These are phyloP conservation scores for Starmerella vaccinii DNA, from an alignment of 805 yeast species.

Conservation along the genomic window DNA sequence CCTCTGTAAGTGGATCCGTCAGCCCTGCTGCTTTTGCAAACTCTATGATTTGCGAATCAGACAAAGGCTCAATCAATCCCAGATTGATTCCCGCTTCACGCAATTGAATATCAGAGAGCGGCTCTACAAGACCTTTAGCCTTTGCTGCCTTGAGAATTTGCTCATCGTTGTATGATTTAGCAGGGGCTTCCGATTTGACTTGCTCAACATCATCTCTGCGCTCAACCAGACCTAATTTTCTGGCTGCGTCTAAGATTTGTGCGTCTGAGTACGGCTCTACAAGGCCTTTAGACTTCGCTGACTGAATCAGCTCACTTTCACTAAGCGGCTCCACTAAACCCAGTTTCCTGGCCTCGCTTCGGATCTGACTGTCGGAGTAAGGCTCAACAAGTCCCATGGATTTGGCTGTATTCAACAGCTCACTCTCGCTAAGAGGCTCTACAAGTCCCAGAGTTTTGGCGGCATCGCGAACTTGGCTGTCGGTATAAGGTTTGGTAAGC, in stretches of 20 bases:
- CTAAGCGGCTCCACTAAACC: constrained; percentile 7
- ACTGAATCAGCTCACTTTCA: constrained; percentile 9
- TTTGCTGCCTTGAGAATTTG: too few relatives aligned
- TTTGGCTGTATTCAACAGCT: constrained; percentile 16
- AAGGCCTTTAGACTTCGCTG: constrained; percentile 21
- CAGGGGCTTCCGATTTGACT: too few relatives aligned
- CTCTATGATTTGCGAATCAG: constrained; percentile 8
- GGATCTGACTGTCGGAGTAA: constrained; percentile 4
- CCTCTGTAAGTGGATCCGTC: constrained; percentile 3
- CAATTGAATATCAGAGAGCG: constrained; percentile 7
- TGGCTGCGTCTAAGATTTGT: constrained; percentile 2
- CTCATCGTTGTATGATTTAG: too few relatives aligned
- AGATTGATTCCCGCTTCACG: neutral
- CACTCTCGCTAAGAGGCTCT: neutral
- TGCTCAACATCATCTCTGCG: neutral
- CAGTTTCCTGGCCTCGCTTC: neutral
- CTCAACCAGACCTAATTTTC: neutral
- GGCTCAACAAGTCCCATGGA: constrained; percentile 21
- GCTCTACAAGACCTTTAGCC: constrained; percentile 9
- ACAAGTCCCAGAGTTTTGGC: neutral
- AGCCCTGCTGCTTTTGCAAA: constrained; percentile 9
- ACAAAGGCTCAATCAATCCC: too few relatives aligned
- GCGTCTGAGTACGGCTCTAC: constrained; percentile 13
- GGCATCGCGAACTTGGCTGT: neutral
- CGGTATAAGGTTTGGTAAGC: constrained; percentile 16